Base-by-base conservation (phyloP, 176 grass and related monocot genomes). In the Aegilops speltoides region DNA sequence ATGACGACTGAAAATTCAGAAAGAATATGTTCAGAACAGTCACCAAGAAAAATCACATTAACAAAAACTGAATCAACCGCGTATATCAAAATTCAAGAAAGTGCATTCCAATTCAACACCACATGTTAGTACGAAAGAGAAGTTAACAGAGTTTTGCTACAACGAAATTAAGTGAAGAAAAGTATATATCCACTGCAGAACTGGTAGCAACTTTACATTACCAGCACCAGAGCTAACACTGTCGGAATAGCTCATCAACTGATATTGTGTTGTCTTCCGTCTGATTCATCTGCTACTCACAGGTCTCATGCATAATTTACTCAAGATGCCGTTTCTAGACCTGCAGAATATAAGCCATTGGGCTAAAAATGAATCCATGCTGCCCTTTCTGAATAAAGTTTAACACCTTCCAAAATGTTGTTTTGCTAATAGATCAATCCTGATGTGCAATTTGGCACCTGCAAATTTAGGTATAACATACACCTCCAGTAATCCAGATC, bases 401-500 rank as follows among this genome's bases (percentile, higher is more conserved):
- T 29, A 76, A 68, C 6, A 32, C 75, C 1, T 23, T n/a, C 57
- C 45, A 77, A 69, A 72, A 56, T 72, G 22, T 67, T 65, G 7
- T 26, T 31, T 62, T 87, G 80, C 19, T 76, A 59, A 36, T 2
- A 85, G 33, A 80, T 36, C 10, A 57, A 68, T 9, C 4, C 40
- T 57, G 38, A 24, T 36, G 62, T 8, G 6, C 12, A 25, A 65
- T 68, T 76, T 84, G 67, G 26, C 36, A 88, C 17, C n/a, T 60
- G 60, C 7, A 84, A 36, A 60, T 68, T 72, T 34, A 26, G 75
- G 59, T 87, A 60, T 64, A 68, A 31, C 43, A 84, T 67, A 66
- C 63, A 67, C 4, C 5, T 11, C 15, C 29, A n/a, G 14, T 33
- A 45, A 56, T 64, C 24, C 2, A 83, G 24, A 66, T 74, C 31